Evolutionary conservation across 306 rosid genomes (phyloP).

Genomic region (Cucurbita argyrosperma): DNA sequence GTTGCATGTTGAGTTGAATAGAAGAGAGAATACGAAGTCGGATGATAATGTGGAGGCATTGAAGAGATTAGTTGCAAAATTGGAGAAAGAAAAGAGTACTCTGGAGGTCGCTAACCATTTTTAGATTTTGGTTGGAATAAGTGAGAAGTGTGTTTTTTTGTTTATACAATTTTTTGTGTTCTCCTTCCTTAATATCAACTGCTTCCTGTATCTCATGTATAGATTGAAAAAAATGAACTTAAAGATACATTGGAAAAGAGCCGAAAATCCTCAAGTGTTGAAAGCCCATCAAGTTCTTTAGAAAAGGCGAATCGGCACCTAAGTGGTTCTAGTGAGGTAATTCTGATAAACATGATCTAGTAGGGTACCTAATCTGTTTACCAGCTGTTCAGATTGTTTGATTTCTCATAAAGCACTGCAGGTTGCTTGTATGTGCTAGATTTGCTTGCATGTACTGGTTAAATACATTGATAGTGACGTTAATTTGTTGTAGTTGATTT

Average conservation of each 20-base stretch:
- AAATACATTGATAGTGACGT: not conserved
- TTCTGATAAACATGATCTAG: not conserved
- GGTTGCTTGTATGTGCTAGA: not conserved
- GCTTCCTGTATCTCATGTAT: not conserved
- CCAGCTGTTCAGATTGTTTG: not conserved
- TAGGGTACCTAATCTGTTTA: not conserved
- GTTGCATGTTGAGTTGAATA: conserved; percentile 53
- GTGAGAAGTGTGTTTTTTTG: not conserved
- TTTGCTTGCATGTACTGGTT: not conserved
- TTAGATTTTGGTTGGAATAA: not conserved
- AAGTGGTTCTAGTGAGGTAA: conserved; percentile 40
- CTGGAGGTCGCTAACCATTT: conserved; percentile 47
- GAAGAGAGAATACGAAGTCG: conserved; percentile 26
- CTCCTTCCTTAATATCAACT: not conserved
- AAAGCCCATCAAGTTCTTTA: conserved; percentile 24
- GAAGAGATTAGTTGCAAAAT: conserved; percentile 37
- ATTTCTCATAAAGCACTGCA: not conserved
- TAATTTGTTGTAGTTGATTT: not conserved
- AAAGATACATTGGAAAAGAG: conserved; percentile 43
- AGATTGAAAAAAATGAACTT: conserved; percentile 67
- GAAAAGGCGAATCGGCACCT: conserved; percentile 29
- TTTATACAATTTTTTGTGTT: not conserved
- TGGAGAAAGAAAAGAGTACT: conserved; percentile 56
- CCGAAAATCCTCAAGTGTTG: conserved; percentile 20
- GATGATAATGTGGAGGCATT: conserved; percentile 26